phyloP scores from a whole-genome alignment of 2,329 filamentous ascomycete genomes.

The Xylariales sp. region DNA sequence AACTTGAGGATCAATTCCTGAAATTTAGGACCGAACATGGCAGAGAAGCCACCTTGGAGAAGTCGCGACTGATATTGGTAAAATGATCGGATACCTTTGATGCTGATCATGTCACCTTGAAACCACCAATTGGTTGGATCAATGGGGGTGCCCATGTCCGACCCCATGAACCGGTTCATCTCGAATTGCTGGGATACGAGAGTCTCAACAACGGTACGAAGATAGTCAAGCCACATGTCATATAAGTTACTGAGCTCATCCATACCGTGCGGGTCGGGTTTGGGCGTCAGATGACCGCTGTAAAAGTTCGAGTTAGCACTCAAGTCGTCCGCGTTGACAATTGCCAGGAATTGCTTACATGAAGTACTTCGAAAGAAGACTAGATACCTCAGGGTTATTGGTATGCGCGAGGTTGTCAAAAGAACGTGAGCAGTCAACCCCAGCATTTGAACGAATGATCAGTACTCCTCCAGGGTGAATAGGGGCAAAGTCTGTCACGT shows the following conservation, averaged over 20 bases:
- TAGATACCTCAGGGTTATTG: slow-evolving; percentile 49
- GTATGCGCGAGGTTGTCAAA: slow-evolving; percentile 52
- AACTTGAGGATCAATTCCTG: slow-evolving; percentile 50
- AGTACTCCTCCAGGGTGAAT: slow-evolving; percentile 51
- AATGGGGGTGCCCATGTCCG: slow-evolving; percentile 31
- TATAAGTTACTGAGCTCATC: slow-evolving; percentile 41
- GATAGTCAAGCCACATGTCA: slow-evolving; percentile 46
- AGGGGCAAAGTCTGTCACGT: slow-evolving; percentile 47
- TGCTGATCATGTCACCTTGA: slow-evolving; percentile 42
- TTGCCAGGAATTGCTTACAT: too few species aligned
- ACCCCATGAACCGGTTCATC: slow-evolving; percentile 44
- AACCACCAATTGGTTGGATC: slow-evolving; percentile 39
- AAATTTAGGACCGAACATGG: slow-evolving; percentile 45
- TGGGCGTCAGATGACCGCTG: slow-evolving; percentile 44
- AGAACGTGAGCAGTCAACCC: slow-evolving; percentile 47
- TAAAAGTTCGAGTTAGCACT: slow-evolving; percentile 51
- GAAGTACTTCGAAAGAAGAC: slow-evolving; percentile 50
- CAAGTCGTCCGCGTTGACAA: slow-evolving; percentile 49
- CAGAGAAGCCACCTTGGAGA: slow-evolving; percentile 45
- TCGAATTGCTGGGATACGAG: slow-evolving; percentile 49
- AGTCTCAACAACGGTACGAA: slow-evolving; percentile 44
- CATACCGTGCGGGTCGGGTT: slow-evolving; percentile 40
- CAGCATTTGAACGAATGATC: slow-evolving; percentile 50
- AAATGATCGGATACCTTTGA: slow-evolving; percentile 45
- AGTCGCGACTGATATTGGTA: slow-evolving; percentile 49